Evolutionary conservation across 2,329 filamentous ascomycete species (phyloP), one percentile per base, ranked within the genome.

Genomic region (Albophoma yamanashiensis): DNA sequence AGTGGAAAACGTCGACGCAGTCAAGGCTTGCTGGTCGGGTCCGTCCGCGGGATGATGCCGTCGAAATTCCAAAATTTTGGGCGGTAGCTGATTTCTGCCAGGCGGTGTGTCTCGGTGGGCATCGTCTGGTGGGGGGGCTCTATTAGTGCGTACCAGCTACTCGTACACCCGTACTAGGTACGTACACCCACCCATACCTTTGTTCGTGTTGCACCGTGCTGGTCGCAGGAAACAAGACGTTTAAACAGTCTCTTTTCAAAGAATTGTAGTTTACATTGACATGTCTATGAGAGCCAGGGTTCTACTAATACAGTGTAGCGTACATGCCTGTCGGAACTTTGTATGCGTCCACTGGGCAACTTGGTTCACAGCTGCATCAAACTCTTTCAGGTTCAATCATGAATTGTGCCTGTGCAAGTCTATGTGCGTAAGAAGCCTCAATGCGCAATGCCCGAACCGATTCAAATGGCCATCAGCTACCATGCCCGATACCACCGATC

Each of bases 1-100:
- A 58, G 67, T 53, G 64, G 63, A 67, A 67, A 65, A 64, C 62
- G 60, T 63, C 66, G 61, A 67, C 69, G 69, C 68, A 69, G 64
- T 50, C 43, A 58, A 39, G 31, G 17, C 57, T 58, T 34, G 42
- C 14, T 50, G 31, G 57, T 47, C 45, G 36, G 31, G 6, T 58
- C 43, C 40, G 39, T 11, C 53, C 31, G 15, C 22, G 45, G 55
- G 50, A 55, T 40, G 36, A 22, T 15, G 40, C 55, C 25, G 27
- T 56, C 65, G 67, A 71, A 71, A 67, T 70, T 69, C 71, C 71
- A 73, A 76, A 75, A 75, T 66, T 72, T 74, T 75, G 71, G 70
- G 67, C 66, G 67, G 67, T 63, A 60, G 62, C 56, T 60, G 56
- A 64, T 70, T 75, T 75, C 70, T 76, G 74, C 74, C 72, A 70